phyloP scores from a whole-genome alignment of 1,284 basidiomycete species.

The Tetrapyrgos nigripes region DNA sequence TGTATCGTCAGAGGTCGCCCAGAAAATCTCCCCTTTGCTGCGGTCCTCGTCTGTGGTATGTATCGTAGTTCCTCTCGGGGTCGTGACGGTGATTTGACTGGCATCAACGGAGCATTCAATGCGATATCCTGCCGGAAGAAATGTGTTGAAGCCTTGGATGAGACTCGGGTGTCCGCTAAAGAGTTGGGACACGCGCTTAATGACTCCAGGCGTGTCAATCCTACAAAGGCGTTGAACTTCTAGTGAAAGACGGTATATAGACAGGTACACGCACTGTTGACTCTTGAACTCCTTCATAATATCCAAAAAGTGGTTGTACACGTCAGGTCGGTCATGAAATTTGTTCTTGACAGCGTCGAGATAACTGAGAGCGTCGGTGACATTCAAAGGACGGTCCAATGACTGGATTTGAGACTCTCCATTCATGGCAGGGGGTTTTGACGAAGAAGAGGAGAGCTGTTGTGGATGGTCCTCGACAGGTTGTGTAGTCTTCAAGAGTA shows the following conservation, averaged over 20 bases:
- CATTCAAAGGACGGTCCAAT: slow-evolving; percentile 64
- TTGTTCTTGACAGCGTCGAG: slow-evolving; percentile 92
- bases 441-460: not conserved
- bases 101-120: slow-evolving; percentile 80
- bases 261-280: slow-evolving; percentile 66
- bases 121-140: slow-evolving; percentile 93
- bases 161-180: slow-evolving; percentile 92
- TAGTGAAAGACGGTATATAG: slow-evolving; percentile 4
- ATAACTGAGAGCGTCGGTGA: slow-evolving; percentile 93
- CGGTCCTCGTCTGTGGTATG: slow-evolving; percentile 53
- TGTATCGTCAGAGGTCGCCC: slow-evolving; percentile 36
- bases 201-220: slow-evolving; percentile 97
- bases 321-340: slow-evolving; percentile 88
- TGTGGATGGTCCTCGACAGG: not conserved
- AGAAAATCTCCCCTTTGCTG: slow-evolving; percentile 40
- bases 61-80: slow-evolving; percentile 65
- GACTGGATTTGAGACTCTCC: not conserved
- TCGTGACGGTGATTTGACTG: slow-evolving; percentile 82
- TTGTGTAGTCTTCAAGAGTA: not conserved
- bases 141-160: slow-evolving; percentile 98
- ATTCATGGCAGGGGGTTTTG: not conserved
- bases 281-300: slow-evolving; percentile 99
- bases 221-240: slow-evolving; percentile 45
- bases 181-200: slow-evolving; percentile 91
- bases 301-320: slow-evolving; percentile 95